Evolutionary conservation across 495 filamentous ascomycete species (phyloP).

Genomic region (Acidomyces sp.): DNA sequence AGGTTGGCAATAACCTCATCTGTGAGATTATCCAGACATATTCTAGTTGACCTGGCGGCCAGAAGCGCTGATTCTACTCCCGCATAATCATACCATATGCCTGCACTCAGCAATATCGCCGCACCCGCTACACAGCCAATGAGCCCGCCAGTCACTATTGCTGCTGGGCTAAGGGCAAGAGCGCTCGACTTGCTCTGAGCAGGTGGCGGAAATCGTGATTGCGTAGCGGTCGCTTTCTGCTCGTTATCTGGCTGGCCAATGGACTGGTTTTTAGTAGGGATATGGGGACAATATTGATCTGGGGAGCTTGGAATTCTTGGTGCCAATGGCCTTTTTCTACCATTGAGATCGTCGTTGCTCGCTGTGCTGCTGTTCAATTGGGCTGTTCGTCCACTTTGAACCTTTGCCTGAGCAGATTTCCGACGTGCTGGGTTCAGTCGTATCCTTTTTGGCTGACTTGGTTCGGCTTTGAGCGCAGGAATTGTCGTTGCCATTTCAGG

Average conservation of each 20-base stretch:
- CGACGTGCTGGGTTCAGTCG: not conserved
- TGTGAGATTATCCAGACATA: slow-evolving; percentile 11
- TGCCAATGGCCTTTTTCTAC: not conserved
- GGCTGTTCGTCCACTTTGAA: no score
- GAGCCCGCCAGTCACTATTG: slow-evolving; percentile 11
- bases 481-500: no score
- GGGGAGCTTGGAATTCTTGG: not conserved
- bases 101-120: slow-evolving; percentile 11
- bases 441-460: no score
- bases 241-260: not conserved
- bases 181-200: not conserved
- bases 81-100: slow-evolving; percentile 13
- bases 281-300: not conserved
- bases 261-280: not conserved
- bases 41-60: slow-evolving; percentile 8
- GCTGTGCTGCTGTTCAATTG: not conserved
- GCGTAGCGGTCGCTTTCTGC: not conserved
- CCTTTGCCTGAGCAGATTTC: not conserved
- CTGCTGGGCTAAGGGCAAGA: not conserved
- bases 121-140: slow-evolving; percentile 12
- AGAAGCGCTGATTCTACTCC: slow-evolving; percentile 9
- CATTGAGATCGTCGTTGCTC: not conserved
- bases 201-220: not conserved
- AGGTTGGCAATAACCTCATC: slow-evolving; percentile 9
- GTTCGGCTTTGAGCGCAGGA: no score